Conservation (phyloP, 2,329 filamentous ascomycete species). For the Ophiocordyceps camponoti-rufipedis region DNA sequence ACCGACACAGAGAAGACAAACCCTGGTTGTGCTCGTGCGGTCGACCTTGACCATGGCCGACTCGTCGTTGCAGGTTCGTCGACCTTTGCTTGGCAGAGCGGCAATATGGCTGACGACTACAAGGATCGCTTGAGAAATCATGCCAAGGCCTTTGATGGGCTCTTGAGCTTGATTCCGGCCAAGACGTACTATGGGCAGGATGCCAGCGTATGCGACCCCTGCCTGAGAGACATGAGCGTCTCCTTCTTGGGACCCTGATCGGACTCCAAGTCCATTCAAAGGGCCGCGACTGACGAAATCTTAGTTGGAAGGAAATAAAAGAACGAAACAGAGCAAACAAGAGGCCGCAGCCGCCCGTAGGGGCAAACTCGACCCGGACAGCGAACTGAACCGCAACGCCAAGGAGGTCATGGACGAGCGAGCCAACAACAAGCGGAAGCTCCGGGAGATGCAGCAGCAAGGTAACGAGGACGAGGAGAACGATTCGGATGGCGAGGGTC, state of each 20-base stretch:
- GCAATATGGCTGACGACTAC: neutral
- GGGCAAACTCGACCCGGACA: conserved; percentile 82
- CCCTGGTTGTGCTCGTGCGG: too few relatives aligned
- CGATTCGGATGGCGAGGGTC: conserved; percentile 26
- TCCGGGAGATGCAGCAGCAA: conserved; percentile 40
- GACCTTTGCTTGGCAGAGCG: neutral
- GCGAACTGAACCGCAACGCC: conserved; percentile 59
- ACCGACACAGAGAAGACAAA: too few relatives aligned
- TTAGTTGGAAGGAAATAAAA: conserved; percentile 58
- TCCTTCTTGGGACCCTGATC: neutral
- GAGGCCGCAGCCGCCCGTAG: conserved; percentile 66
- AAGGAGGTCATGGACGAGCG: conserved; percentile 85
- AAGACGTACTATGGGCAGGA: conserved; percentile 85
- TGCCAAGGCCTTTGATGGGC: conserved; percentile 65
- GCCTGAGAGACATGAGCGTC: neutral
- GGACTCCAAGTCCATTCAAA: too few relatives aligned
- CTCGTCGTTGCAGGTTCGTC: conserved; percentile 25
- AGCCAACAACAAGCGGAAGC: conserved; percentile 61
- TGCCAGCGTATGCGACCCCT: conserved; percentile 45
- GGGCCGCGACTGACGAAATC: too few relatives aligned
- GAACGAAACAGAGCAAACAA: conserved; percentile 79
- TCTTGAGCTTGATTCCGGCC: conserved; percentile 74
- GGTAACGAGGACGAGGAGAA: conserved; percentile 28
- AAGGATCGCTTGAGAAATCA: conserved; percentile 39
- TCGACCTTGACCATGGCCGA: conserved; percentile 18